phyloP scores from a whole-genome alignment of 306 rosid genomes.

The Chamaecrista fasciculata region DNA sequence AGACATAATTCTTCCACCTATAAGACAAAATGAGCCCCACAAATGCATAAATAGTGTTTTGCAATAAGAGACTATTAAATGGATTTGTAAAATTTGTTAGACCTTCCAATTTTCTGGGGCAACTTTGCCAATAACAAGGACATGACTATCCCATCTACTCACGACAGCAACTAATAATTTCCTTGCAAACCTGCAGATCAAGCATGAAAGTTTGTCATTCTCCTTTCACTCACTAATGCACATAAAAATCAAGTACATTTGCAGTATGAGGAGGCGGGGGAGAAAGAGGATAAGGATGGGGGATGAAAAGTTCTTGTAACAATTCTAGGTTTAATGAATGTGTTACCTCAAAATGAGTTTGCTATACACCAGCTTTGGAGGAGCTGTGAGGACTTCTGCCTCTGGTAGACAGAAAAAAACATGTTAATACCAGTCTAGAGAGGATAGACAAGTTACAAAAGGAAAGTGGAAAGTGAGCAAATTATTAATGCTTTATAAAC shows the following conservation, averaged over 20 bases:
- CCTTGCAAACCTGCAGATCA: conserved; percentile 65
- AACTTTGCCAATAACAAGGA: conserved; percentile 57
- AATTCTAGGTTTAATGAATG: conserved; percentile 4
- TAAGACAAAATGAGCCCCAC: not conserved
- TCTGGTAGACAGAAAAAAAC: conserved; percentile 52
- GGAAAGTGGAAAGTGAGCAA: conserved; percentile 20
- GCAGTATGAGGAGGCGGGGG: not conserved
- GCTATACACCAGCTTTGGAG: conserved; percentile 90
- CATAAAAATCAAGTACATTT: conserved; percentile 6
- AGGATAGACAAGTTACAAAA: conserved; percentile 8
- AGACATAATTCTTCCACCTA: conserved; percentile 12
- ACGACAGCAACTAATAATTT: conserved; percentile 79
- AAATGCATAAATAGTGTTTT: conserved; percentile 19
- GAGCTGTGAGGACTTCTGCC: conserved; percentile 87
- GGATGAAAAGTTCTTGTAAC: conserved; percentile 29
- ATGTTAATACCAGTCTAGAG: conserved; percentile 23
- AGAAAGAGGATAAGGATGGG: not conserved
- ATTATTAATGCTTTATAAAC: conserved; percentile 6
- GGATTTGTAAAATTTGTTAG: conserved; percentile 4
- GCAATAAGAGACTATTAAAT: conserved; percentile 1
- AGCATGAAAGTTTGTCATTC: conserved; percentile 22
- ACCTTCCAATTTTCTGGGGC: conserved; percentile 95
- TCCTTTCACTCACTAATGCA: conserved; percentile 1
- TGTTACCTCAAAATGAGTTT: conserved; percentile 76
- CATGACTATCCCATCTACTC: conserved; percentile 81